Base-by-base conservation (phyloP, 257 asterid species). In the Solanum tarijense region DNA sequence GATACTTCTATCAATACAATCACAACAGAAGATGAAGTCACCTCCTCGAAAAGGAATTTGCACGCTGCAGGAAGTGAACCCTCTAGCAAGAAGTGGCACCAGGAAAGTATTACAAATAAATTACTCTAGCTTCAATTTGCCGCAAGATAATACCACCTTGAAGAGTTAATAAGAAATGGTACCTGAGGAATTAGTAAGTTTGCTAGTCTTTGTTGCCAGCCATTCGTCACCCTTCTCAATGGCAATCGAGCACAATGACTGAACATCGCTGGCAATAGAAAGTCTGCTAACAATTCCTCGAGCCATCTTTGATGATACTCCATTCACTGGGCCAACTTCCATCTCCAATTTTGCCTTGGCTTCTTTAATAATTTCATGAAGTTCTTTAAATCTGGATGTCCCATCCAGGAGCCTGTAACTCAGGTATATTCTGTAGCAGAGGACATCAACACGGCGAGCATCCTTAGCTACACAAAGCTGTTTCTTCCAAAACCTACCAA, bases 251-350 rank as follows among this genome's bases (percentile, higher is more conserved):
- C 98, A 95, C 72, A 95, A 94, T 43, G 90, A 90, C 93, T 94
- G 98, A 84, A 95, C 94, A 88, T 94, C 95, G 87, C 89, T 94
- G 82, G 98, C 95, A 88, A 91, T 92, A 88, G 98, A 90, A 89
- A 96, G 98, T 84, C 98, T 91, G 89, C 98, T 94, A 62, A 94
- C 98, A 88, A 96, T 96, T 23, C 98, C 98, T 66, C 98, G 90
- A n/a, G 94, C 98, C 98, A 96, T 94, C 92, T 91, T 94, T 68
- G 98, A 94, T 62, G 98, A 94, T 89, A 92, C 97, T 73, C 99
- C 99, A 92, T 93, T 89, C 29, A 94, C 88, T 32, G 98, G 97
- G 72, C 99, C 99, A 58, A 95, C 96, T 91, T 95, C 99, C 13
- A 92, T 94, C 91, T 96, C 99, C 90, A 95, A 92, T 91, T 93